These are phyloP conservation scores for Amorphotheca resinae DNA, from an alignment of 495 filamentous ascomycete genomes.

Conservation along the genomic window DNA sequence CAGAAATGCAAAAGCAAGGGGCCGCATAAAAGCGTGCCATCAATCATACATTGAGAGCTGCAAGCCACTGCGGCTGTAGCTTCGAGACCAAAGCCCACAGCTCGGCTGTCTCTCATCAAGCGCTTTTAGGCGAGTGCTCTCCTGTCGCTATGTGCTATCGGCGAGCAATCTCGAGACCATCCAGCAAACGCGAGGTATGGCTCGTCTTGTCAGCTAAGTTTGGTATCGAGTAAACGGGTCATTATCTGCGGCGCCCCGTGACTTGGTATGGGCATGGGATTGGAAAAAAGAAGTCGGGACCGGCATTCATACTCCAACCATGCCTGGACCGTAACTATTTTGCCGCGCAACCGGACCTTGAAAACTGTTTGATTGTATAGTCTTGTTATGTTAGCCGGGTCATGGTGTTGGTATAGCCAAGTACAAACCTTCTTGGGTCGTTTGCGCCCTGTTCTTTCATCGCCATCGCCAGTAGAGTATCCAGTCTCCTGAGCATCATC, in stretches of 20 bases:
- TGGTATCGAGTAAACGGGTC: too few relatives aligned
- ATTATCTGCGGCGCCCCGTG: too few relatives aligned
- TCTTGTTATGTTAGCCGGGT: constrained; percentile 12
- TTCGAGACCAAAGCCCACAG: background rate
- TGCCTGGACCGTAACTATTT: constrained; percentile 28
- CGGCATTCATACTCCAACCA: constrained; percentile 25
- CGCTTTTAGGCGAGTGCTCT: too few relatives aligned
- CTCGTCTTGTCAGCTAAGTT: too few relatives aligned
- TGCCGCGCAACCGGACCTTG: constrained; percentile 22
- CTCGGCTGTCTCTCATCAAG: too few relatives aligned
- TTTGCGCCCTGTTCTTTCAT: constrained; percentile 35
- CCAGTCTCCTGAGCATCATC: constrained; percentile 34
- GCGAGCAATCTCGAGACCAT: too few relatives aligned
- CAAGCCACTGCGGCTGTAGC: background rate
- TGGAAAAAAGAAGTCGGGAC: background rate
- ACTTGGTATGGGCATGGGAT: background rate
- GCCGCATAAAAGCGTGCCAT: constrained; percentile 3
- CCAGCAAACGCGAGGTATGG: too few relatives aligned
- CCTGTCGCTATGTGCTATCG: too few relatives aligned
- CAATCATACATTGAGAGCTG: background rate
- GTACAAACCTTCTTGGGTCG: constrained; percentile 42
- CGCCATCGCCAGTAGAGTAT: constrained; percentile 41
- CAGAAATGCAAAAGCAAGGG: background rate
- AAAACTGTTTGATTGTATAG: constrained; percentile 8
- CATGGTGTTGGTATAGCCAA: constrained; percentile 2